Evolutionary conservation across 108 stramenopile species (phyloP), one percentile per base, ranked within the genome.

Genomic region (Nitzschia palea): DNA sequence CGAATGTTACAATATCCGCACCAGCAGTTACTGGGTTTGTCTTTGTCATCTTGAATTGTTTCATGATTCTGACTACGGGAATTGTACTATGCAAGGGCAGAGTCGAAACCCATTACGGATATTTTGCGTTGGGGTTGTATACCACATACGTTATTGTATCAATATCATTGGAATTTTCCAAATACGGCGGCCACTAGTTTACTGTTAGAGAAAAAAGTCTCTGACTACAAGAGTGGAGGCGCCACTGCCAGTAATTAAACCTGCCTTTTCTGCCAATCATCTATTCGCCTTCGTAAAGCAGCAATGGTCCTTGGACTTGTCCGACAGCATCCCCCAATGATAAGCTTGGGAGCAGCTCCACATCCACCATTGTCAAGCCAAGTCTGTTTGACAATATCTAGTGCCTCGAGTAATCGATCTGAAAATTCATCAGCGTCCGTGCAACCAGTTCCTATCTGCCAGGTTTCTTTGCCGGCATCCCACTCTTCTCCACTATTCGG

Each of bases 51-150:
- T 28, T 87, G 26, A 94, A 90, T 61, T 83, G 85, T 33, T 20
- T 71, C 29, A 54, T 77, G 32, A 79, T 90, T 31, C 29, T 86
- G 0, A 20, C 78, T 26, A 67, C 70, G 23, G 92, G 89, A 18
- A 25, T 71, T 0, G 45, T 64, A 25, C 61, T 86, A 29, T 66
- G 76, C 33, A 66, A 55, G 25, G 80, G 81, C 4, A 76, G 73
- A 9, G 84, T 95, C 40, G 77, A 87, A 34, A 69, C 73, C 23
- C 65, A 71, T 30, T 88, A 85, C 71, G 94, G 90, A 3, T 91
- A 91, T 55, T 42, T 71, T 32, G 75, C 80, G 1, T 42, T 82
- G 12, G 43, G 56, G 2, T 43, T 82, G 35, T 82, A 82, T 36
- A 33, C 68, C 1, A 58, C 70, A 32, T 82, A 82, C 55, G 44